These are phyloP conservation scores for Fusarium tupiense DNA, from an alignment of 2,329 filamentous ascomycete species.

Conservation along the genomic window DNA sequence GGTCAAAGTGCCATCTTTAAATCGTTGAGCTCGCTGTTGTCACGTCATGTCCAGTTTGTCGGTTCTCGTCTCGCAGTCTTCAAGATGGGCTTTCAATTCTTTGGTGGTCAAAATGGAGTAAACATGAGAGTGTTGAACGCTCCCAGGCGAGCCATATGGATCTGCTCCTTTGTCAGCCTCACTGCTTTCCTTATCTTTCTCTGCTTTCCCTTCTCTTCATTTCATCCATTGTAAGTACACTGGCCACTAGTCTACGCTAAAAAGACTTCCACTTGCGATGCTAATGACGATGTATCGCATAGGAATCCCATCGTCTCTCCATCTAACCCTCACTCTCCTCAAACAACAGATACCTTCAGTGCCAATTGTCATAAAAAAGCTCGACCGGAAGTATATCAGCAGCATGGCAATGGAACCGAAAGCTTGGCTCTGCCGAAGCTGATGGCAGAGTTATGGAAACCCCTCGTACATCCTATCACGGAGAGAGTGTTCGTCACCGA, in stretches of 20 bases:
- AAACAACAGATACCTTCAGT: neutral
- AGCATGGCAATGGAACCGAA: neutral
- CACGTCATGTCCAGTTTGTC: neutral
- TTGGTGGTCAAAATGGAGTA: neutral
- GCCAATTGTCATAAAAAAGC: neutral
- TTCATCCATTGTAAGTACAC: neutral
- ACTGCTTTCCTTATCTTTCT: neutral
- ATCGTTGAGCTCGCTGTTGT: neutral
- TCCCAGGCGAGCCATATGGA: neutral
- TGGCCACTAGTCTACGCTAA: fast-evolving
- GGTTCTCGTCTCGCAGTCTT: neutral
- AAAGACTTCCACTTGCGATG: neutral
- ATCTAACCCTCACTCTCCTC: neutral
- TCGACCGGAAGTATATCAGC: neutral
- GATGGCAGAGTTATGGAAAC: conserved; percentile 13
- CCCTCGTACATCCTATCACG: neutral
- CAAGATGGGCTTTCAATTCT: neutral
- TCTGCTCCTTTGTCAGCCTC: neutral
- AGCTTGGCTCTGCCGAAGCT: neutral
- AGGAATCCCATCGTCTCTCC: neutral
- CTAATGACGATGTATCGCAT: neutral
- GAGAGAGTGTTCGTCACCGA: conserved; percentile 11
- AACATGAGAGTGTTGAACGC: neutral
- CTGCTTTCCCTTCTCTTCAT: neutral
- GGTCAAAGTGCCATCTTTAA: neutral